Evolutionary conservation across 2,329 filamentous ascomycete species (phyloP).

Genomic region (Paracoccidioides brasiliensis): DNA sequence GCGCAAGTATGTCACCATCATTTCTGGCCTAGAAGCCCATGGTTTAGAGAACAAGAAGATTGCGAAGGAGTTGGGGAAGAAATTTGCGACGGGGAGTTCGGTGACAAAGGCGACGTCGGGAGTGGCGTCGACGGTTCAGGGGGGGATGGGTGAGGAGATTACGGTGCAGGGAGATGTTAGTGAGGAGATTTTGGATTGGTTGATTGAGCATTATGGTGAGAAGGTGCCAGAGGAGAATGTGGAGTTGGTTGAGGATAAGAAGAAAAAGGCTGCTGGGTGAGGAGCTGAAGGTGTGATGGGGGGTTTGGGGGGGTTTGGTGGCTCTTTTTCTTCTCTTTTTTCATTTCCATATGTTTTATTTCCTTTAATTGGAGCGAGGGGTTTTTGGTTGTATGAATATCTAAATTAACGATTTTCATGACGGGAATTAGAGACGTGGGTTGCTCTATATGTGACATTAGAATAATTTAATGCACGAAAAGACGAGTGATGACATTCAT

Average conservation of each 20-base stretch:
- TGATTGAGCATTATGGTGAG: constrained; percentile 69
- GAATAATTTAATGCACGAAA: no score
- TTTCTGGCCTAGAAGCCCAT: constrained; percentile 82
- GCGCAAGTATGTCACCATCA: constrained; percentile 87
- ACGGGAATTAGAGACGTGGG: not conserved
- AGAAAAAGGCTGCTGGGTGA: constrained; percentile 51
- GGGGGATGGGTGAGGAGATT: constrained; percentile 57
- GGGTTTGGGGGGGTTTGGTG: not conserved
- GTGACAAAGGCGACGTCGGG: constrained; percentile 81
- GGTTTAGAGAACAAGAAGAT: constrained; percentile 90
- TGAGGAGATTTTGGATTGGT: constrained; percentile 83
- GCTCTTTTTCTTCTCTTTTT: not conserved
- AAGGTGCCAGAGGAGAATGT: constrained; percentile 91
- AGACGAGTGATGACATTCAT: no score
- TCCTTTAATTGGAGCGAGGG: not conserved
- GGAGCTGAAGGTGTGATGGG: not conserved
- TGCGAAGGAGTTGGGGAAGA: constrained; percentile 94
- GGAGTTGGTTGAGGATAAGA: constrained; percentile 89
- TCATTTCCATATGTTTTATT: not conserved
- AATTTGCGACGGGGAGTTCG: constrained; percentile 86
- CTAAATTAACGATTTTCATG: not conserved
- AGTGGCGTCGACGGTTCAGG: constrained; percentile 27
- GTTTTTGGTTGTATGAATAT: not conserved
- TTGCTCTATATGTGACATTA: not conserved
- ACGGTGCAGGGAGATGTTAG: constrained; percentile 95